phyloP scores from a whole-genome alignment of 2,329 filamentous ascomycete species.

The Colletotrichum karsti region DNA sequence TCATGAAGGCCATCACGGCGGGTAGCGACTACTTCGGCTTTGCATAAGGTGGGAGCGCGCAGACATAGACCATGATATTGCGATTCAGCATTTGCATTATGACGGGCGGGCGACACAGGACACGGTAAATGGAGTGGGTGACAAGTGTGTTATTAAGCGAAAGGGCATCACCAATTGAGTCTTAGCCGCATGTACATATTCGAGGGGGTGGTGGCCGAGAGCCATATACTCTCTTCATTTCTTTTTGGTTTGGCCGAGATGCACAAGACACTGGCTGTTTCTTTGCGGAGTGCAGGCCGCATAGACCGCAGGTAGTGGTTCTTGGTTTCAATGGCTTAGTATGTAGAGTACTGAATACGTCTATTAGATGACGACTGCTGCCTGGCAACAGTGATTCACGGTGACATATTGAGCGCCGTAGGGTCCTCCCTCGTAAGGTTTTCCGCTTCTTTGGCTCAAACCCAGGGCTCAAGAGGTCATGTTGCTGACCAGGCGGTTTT shows the following conservation, averaged over 20 bases:
- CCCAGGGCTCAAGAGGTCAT: too few relatives aligned
- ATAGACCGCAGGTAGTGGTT: neutral
- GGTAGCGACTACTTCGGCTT: slow-evolving; percentile 98
- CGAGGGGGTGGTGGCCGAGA: neutral
- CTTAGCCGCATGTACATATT: slow-evolving; percentile 21
- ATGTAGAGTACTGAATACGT: slow-evolving; percentile 20
- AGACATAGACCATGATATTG: slow-evolving; percentile 22
- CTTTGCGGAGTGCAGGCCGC: slow-evolving; percentile 25
- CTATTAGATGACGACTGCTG: neutral
- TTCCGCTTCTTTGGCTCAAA: too few relatives aligned
- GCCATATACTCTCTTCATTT: neutral
- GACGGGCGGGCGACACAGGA: slow-evolving; percentile 18
- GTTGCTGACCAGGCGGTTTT: too few relatives aligned
- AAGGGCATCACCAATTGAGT: slow-evolving; percentile 3
- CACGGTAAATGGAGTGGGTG: slow-evolving; percentile 8
- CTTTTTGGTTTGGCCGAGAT: neutral
- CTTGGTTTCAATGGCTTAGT: neutral
- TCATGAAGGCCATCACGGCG: slow-evolving; percentile 96
- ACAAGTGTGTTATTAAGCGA: slow-evolving; percentile 10
- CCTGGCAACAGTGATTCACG: too few relatives aligned
- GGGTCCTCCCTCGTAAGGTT: too few relatives aligned
- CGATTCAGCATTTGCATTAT: slow-evolving; percentile 26
- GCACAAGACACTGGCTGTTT: neutral
- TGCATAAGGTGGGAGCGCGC: slow-evolving; percentile 65
- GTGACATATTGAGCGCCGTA: neutral